Evolutionary conservation across 345 rosid genomes (phyloP).

Genomic region (Populus tremula): DNA sequence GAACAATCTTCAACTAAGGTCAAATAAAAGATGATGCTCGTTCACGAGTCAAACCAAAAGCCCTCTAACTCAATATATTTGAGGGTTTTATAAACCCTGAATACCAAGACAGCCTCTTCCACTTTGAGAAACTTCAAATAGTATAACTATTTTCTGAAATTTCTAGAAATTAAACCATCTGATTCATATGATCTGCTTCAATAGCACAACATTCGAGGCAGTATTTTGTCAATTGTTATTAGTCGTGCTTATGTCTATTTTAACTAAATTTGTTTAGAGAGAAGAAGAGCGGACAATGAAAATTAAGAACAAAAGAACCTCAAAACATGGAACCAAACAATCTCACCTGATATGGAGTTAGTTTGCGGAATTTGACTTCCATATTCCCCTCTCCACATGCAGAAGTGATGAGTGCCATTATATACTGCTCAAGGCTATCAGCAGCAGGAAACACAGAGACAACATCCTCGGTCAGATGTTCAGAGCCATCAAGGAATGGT

Average conservation of each 20-base stretch:
- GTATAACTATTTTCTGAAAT: not conserved
- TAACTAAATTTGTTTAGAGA: constrained; percentile 7
- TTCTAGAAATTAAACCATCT: not conserved
- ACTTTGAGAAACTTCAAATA: not conserved
- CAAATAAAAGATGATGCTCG: too few relatives aligned
- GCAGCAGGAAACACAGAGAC: constrained; percentile 90
- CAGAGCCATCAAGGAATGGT: constrained; percentile 85
- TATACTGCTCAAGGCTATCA: constrained; percentile 82
- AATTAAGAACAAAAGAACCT: not conserved
- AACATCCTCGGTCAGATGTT: constrained; percentile 88
- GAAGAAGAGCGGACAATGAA: not conserved
- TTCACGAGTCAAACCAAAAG: too few relatives aligned
- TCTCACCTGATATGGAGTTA: constrained; percentile 75
- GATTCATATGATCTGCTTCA: not conserved
- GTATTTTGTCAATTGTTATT: not conserved
- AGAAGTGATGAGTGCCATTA: constrained; percentile 59
- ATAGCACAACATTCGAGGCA: not conserved
- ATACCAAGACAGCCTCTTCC: too few relatives aligned
- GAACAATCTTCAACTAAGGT: too few relatives aligned
- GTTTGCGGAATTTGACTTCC: constrained; percentile 62
- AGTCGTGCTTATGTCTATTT: not conserved
- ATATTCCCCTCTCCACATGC: constrained; percentile 55
- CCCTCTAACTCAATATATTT: too few relatives aligned
- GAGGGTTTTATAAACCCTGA: too few relatives aligned
- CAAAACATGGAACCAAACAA: constrained; percentile 7